phyloP scores from a whole-genome alignment of 495 filamentous ascomycete species.

The Trichoderma erinaceum region DNA sequence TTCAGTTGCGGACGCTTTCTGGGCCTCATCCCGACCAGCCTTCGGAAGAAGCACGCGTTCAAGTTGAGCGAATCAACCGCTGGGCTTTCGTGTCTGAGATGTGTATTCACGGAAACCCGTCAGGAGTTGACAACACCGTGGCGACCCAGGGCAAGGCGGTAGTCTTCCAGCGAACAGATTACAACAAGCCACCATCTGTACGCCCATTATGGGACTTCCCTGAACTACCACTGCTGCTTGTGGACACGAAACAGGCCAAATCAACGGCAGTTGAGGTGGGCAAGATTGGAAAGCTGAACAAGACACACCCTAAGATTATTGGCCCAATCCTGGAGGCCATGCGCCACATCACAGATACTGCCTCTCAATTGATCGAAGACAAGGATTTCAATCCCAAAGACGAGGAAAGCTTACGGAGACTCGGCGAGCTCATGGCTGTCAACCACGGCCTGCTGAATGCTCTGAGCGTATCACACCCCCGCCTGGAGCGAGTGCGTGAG shows the following conservation, averaged over 20 bases:
- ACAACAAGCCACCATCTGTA: constrained; percentile 69
- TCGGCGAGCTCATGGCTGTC: constrained; percentile 83
- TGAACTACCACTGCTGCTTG: constrained; percentile 79
- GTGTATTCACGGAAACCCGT: constrained; percentile 94
- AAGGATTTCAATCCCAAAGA: constrained; percentile 56
- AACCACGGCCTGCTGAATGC: constrained; percentile 88
- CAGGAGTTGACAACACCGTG: constrained; percentile 97
- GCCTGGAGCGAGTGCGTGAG: constrained; percentile 85
- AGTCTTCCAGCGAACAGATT: constrained; percentile 76
- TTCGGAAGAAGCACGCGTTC: constrained; percentile 66
- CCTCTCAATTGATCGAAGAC: constrained; percentile 60
- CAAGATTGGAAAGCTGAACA: constrained; percentile 70
- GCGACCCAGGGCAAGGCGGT: constrained; percentile 87
- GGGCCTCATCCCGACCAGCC: constrained; percentile 89
- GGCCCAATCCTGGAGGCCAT: constrained; percentile 76
- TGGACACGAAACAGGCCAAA: constrained; percentile 77
- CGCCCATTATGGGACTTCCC: constrained; percentile 77
- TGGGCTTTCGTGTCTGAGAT: constrained; percentile 98
- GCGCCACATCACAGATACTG: constrained; percentile 69
- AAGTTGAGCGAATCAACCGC: constrained; percentile 89
- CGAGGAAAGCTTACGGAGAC: constrained; percentile 51
- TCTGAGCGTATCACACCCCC: constrained; percentile 88
- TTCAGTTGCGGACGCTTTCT: constrained; percentile 79
- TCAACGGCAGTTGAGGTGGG: constrained; percentile 78
- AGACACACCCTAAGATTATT: constrained; percentile 63